Evolutionary conservation across 2,329 filamentous ascomycete species (phyloP).

Genomic region (Dothideomycetidae sp.): DNA sequence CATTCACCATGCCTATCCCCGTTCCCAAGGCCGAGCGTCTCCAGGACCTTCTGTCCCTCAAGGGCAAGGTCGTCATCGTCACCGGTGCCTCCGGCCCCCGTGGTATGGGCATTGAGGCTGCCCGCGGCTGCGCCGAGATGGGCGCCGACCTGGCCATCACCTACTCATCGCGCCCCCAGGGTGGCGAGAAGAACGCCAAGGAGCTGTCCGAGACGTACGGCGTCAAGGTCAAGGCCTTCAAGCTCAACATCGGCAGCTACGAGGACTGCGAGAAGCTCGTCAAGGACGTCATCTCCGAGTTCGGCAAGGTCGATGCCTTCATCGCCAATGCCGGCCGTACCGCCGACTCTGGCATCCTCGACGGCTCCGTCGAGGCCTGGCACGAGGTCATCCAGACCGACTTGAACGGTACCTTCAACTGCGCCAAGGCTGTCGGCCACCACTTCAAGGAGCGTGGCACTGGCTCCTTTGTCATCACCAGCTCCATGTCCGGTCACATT

Average conservation of each 20-base stretch:
- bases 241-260: slow-evolving; percentile 46
- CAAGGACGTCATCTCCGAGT: slow-evolving; percentile 49
- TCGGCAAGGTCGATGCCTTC: slow-evolving; percentile 54
- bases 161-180: slow-evolving; percentile 46
- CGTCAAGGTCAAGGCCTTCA: slow-evolving; percentile 54
- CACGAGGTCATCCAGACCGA: slow-evolving; percentile 74
- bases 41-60: slow-evolving; percentile 39
- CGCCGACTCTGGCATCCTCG: slow-evolving; percentile 52
- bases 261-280: slow-evolving; percentile 43
- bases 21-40: slow-evolving; percentile 40
- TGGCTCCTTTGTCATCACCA: slow-evolving; percentile 51
- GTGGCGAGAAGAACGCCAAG: slow-evolving; percentile 52
- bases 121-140: slow-evolving; percentile 50
- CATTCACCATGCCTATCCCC: slow-evolving; percentile 13
- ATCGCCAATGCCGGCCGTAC: slow-evolving; percentile 59
- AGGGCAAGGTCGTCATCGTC: slow-evolving; percentile 40
- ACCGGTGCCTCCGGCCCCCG: slow-evolving; percentile 45
- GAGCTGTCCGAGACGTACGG: slow-evolving; percentile 46
- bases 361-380: slow-evolving; percentile 55
- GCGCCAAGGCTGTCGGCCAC: slow-evolving; percentile 72
- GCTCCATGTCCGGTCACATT: slow-evolving; percentile 65
- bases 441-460: slow-evolving; percentile 56
- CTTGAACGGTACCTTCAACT: slow-evolving; percentile 73
- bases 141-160: slow-evolving; percentile 53
- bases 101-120: slow-evolving; percentile 54